phyloP scores from a whole-genome alignment of 768 basidiomycete species.

The Thelephora aurantiotincta region DNA sequence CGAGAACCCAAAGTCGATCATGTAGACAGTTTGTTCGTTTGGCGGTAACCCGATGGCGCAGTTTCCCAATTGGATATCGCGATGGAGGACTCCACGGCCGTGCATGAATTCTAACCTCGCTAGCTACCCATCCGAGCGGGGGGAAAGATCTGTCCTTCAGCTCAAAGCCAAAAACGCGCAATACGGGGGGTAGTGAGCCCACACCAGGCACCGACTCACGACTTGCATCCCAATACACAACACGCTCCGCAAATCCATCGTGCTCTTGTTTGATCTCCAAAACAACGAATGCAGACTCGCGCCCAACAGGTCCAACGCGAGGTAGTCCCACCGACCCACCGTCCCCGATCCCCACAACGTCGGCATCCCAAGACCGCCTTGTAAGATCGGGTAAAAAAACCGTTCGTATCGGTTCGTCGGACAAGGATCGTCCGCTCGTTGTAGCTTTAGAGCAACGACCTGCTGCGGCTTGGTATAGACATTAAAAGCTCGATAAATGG shows the following conservation, averaged over 20 bases:
- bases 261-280: slow-evolving; percentile 37
- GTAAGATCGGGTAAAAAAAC: slow-evolving; percentile 49
- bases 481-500: slow-evolving; percentile 51
- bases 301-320: slow-evolving; percentile 68
- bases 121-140: slow-evolving; percentile 30
- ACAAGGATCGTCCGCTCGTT: slow-evolving; percentile 54
- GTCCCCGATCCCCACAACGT: slow-evolving; percentile 42
- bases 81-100: slow-evolving; percentile 53
- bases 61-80: slow-evolving; percentile 73
- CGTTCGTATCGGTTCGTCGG: slow-evolving; percentile 68
- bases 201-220: slow-evolving; percentile 26
- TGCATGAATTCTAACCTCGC: slow-evolving; percentile 67
- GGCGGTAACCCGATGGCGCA: slow-evolving; percentile 50
- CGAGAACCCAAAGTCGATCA: slow-evolving; percentile 82
- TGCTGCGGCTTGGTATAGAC: slow-evolving; percentile 31
- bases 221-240: slow-evolving; percentile 68
- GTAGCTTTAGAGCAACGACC: slow-evolving; percentile 62
- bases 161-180: not conserved
- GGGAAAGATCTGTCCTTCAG: not conserved
- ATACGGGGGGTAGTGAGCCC: no score
- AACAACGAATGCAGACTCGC: slow-evolving; percentile 51
- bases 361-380: slow-evolving; percentile 65
- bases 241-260: slow-evolving; percentile 57
- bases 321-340: slow-evolving; percentile 21
- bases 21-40: slow-evolving; percentile 48